These are phyloP conservation scores for Termitomyces eurrhizus DNA, from an alignment of 768 basidiomycete species.

Conservation along the genomic window DNA sequence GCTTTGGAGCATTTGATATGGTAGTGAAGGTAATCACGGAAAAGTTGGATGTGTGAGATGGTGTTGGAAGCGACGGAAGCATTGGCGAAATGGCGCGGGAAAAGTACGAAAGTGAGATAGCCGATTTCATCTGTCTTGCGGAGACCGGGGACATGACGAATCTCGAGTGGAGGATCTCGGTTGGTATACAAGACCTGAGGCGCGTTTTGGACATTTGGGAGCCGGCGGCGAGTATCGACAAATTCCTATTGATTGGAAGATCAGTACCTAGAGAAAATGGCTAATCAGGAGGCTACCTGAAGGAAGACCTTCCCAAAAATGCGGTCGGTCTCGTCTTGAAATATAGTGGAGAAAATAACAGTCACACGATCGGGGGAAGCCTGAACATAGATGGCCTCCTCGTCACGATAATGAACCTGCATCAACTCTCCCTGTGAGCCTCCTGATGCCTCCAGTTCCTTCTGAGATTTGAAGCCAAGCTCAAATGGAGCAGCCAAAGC, in stretches of 20 bases:
- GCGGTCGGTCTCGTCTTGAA: conserved; percentile 95
- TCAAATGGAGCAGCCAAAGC: conserved; percentile 95
- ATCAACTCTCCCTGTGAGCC: conserved; percentile 77
- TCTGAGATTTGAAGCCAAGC: conserved; percentile 78
- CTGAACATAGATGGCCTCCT: conserved; percentile 95
- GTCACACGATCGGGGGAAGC: conserved; percentile 95
- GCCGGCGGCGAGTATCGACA: conserved; percentile 92
- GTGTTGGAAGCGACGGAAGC: conserved; percentile 64
- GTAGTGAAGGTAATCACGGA: conserved; percentile 99
- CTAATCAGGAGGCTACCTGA: conserved; percentile 53
- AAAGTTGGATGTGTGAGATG: conserved; percentile 93
- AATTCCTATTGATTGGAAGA: conserved; percentile 68
- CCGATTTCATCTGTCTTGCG: conserved; percentile 85
- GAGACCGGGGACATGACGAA: conserved; percentile 80
- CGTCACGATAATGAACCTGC: conserved; percentile 91
- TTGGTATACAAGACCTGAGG: conserved; percentile 96
- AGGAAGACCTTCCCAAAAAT: conserved; percentile 98
- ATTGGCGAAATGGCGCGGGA: conserved; percentile 91
- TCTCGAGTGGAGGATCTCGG: conserved; percentile 95
- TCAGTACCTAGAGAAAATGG: not conserved
- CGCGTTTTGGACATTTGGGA: conserved; percentile 91
- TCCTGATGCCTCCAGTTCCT: conserved; percentile 72
- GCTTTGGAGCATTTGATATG: conserved; percentile 99
- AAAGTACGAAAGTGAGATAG: conserved; percentile 97
- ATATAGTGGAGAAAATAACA: conserved; percentile 95